Evolutionary conservation across 192 early-diverging fungal genomes (phyloP), one percentile per base, ranked within the genome.

Genomic region (Spinellus fusiger): DNA sequence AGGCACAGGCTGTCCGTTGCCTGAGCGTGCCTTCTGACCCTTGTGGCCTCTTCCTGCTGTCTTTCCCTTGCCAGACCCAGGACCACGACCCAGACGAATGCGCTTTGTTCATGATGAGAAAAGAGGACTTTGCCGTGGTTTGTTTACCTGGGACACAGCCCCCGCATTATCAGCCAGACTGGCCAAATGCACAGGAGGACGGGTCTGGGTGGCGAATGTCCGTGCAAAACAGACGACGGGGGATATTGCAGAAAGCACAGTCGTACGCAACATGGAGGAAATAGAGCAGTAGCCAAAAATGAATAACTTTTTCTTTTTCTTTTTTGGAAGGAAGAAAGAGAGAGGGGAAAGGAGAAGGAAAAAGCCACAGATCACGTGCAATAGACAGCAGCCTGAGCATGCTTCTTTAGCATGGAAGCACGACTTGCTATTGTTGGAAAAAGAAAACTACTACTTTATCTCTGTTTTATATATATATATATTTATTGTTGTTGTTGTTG

Each of bases 21-120:
- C 83, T 6, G 84, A 66, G 8, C 92, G 86, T 25, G 90, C 84
- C 33, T 93, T 87, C 68, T 87, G 93, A 55, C 96, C 96, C 75
- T 96, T 96, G 54, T 88, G 84, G 64, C 96, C 94, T 27, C 91
- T 83, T 9, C 94, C 96, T 53, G 88, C 82, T 20, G 92, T 98
- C 61, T 91, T 87, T 26, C 94, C 94, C 61, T 87, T 89, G 33
- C 93, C 93, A 46, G 89, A 92, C 59, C 90, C 89, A 23, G 86
- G 83, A 37, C 91, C 91, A 64, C 91, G 82, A 49, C 94, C 94
- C 8, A 93, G 64, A 46, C 90, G 84, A 54, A 70, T 69, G 52
- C 79, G 76, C 79, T 81, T 29, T 31, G 48, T 56, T 22, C 15
- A n/a, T 27, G n/a, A 27, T 18, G 29, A 15, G 49, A 5, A 16